Conservation (phyloP, 495 filamentous ascomycete species). For the Neurospora sp. region DNA sequence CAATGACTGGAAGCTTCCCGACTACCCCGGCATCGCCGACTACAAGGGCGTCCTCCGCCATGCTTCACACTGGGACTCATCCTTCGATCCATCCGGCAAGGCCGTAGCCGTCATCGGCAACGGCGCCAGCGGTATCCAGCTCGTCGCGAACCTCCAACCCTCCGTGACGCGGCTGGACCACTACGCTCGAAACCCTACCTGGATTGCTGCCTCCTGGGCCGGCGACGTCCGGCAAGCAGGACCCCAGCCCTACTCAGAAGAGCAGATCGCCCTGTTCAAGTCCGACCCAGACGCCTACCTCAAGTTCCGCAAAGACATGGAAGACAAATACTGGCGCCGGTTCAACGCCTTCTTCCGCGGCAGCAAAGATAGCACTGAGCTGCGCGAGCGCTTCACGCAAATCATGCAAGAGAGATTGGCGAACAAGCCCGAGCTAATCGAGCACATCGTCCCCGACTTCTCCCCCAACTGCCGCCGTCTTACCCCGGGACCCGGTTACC, state of each 20-base stretch:
- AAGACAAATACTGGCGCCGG: conserved; percentile 47
- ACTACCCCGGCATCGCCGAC: conserved; percentile 42
- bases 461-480: conserved; percentile 58
- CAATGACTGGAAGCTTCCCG: conserved; percentile 48
- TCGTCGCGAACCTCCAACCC: conserved; percentile 47
- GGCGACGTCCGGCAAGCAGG: conserved; percentile 32
- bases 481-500: conserved; percentile 62
- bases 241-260: conserved; percentile 40
- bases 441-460: conserved; percentile 53
- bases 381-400: conserved; percentile 41
- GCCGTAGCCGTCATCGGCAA: conserved; percentile 49
- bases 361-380: conserved; percentile 37
- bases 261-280: conserved; percentile 33
- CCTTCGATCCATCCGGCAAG: conserved; percentile 40
- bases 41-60: conserved; percentile 50
- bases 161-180: conserved; percentile 45
- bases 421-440: conserved; percentile 44
- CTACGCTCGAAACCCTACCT: conserved; percentile 57
- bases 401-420: conserved; percentile 42
- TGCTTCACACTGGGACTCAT: conserved; percentile 38
- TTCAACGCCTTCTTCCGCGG: conserved; percentile 48
- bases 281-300: conserved; percentile 34
- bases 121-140: conserved; percentile 47
- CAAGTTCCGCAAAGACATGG: conserved; percentile 37
- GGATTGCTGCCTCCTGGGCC: conserved; percentile 49